Base-by-base conservation (phyloP, 441 rosid species). In the Croton laevigatus region DNA sequence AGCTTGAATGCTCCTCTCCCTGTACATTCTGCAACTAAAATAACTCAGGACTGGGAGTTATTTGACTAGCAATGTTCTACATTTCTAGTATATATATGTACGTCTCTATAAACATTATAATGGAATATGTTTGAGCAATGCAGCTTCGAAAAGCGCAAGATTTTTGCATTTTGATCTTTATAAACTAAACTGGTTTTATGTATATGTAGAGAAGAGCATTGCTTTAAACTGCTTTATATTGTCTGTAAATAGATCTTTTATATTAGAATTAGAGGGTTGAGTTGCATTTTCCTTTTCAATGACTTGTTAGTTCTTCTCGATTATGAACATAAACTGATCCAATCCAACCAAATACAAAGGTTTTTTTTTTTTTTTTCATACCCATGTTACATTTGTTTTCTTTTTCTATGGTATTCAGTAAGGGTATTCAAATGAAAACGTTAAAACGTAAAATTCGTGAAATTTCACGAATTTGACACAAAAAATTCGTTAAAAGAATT, bases 31-130 rank as follows among this genome's bases (percentile, higher is more conserved):
- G 75, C 83, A 49, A 73, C 87, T 34, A 82, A 73, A 75, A 71
- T 81, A 71, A 79, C 84, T 76, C 70, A 76, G 37, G 75, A 84
- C 57, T 87, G 87, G 94, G 88, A 83, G 72, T 66, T 76, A 65
- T 84, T 89, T 65, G 87, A 83, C 58, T 89, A 48, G 61, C 52
- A 53, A 52, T 82, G 46, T 84, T 49, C 59, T 0, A 19, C 2
- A 17, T 42, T 0, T n/a, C 37, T 45, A 27, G 32, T 27, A 27
- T 27, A 27, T 27, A 2, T 27, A 27, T 27, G 32, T 27, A 27
- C 2, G 32, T 46, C 46, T 59, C 53, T 49, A 19, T 49, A 16
- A 49, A 49, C 16, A 14, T 49, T 49, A 16, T 19, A 49, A 17
- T 49, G 19, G 53, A 49, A 49, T 6, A 49, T 49, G 53, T 49